Evolutionary conservation across 1,139 yeast species (phyloP), one percentile per base, ranked within the genome.

Genomic region (Taphrina communis): DNA sequence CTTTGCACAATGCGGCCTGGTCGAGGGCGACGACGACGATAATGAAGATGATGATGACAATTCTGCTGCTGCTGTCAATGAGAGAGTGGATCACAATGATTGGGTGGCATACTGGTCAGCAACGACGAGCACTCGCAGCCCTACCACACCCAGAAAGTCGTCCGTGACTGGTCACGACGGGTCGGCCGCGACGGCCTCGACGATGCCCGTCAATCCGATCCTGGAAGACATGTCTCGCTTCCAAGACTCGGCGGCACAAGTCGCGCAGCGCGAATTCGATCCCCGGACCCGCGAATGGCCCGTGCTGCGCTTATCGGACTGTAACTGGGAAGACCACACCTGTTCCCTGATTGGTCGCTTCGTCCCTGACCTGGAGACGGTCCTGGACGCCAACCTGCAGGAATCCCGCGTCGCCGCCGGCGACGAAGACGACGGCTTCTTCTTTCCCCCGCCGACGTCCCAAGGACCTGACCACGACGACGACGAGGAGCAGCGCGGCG

Each of bases 241-340:
- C 51, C 63, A 46, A 19, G 48, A 55, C 19, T n/a, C 48, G 19
- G 12, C 51, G 36, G 14, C 11, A 12, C 46, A 42, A 21, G 25
- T 61, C 17, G 11, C 51, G 19, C 48, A 38, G 41, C 52, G 44
- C 12, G 61, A 42, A 6, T 67, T 67, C 25, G 68, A 67, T 17
- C 39, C 46, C 31, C 44, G 31, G 19, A 38, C 35, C 39, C n/a
- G 35, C n/a, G 69, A 55, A 8, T 42, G n/a, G 25, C 42, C 52
- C 14, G 57, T 68, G 9, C 42, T 69, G 56, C 70, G 69, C 6
- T 51, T 62, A 17, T 57, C 59, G 14, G 70, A 69, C 17, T 69
- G 53, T 39, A 66, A 53, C 38, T 66, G 70, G 70, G 70, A 66
- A 53, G 69, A 69, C 38, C 62, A 52, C 51, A 57, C 63, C 9